These are phyloP conservation scores for Trapa bicornis DNA, from an alignment of 345 rosid species.

Conservation along the genomic window DNA sequence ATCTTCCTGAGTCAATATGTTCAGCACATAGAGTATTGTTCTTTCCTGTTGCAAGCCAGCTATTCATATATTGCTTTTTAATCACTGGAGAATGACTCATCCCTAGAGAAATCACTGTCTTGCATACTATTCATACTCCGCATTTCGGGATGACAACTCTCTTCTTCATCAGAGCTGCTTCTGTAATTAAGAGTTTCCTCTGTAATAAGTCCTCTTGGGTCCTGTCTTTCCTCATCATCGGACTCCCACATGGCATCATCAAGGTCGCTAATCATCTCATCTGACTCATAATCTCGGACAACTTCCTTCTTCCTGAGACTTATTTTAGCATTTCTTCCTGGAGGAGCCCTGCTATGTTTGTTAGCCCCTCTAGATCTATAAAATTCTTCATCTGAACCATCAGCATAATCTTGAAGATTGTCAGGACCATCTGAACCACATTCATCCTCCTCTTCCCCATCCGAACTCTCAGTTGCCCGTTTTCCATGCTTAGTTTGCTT, in stretches of 20 bases:
- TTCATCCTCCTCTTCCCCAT: constrained; percentile 24
- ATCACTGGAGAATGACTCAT: background rate
- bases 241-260: constrained; percentile 70
- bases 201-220: constrained; percentile 14
- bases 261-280: constrained; percentile 52
- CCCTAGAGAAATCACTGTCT: constrained; percentile 6
- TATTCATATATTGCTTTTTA: background rate
- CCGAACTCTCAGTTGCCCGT: constrained; percentile 25
- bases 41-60: background rate
- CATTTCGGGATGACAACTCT: constrained; percentile 12
- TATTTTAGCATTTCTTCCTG: constrained; percentile 16
- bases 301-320: constrained; percentile 18
- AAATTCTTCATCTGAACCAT: constrained; percentile 34
- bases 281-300: constrained; percentile 37
- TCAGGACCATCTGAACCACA: constrained; percentile 24
- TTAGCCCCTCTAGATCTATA: constrained; percentile 23
- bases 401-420: constrained; percentile 20
- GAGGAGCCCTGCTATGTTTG: constrained; percentile 6
- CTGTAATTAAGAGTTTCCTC: constrained; percentile 14
- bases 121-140: constrained; percentile 9
- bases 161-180: constrained; percentile 29
- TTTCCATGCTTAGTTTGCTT: constrained; percentile 22
- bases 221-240: constrained; percentile 29
- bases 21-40: background rate
- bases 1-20: background rate